Base-by-base conservation (phyloP, 495 filamentous ascomycete species). In the Cairneyella variabilis region DNA sequence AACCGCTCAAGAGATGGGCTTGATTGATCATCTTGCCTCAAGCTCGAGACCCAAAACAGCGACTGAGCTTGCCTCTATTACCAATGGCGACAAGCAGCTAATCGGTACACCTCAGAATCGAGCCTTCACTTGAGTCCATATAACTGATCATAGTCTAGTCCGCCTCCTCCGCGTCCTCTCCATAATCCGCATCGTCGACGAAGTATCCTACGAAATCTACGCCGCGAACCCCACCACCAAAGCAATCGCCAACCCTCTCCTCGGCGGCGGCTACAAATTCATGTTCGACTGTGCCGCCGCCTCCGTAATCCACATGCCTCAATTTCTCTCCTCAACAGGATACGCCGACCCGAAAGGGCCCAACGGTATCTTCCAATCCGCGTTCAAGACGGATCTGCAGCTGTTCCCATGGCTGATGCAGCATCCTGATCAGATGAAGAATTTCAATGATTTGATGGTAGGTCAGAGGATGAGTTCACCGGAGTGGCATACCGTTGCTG, bases 381-480 rank as follows among this genome's bases (percentile, higher is more conserved):
- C 61, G 0, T 48, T 61, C 11, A 28, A 44, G 9, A 61, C 58
- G 3, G 30, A 53, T 9, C 45, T 57, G 8, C 50, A 56, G 30
- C 48, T 61, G 45, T 61, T 58, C 27, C 38, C 54, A n/a, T 64
- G 46, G 46, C 25, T 61, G 2, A 56, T 56, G 11, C 48, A 45
- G 14, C 45, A 61, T 22, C 54, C 54, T 17, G 39, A 55, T 10
- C 42, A 53, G 32, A 58, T 55, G 54, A 27, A 18, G 16, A 56
- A 54, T 21, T 54, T 61, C 28, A 64, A 64, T 48, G 54, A 54
- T 16, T 48, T 64, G 9, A 56, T 61, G 54, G 49, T 32, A 1
- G 58, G 58, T 3, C 49, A 64, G 22, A 49, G 54, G 17, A 49
- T 42, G 23, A 51, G 40, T 36, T 39, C 50, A 23, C 46, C 52